These are phyloP conservation scores for Fusarium robinianum DNA, from an alignment of 2,329 filamentous ascomycete genomes.

Conservation along the genomic window DNA sequence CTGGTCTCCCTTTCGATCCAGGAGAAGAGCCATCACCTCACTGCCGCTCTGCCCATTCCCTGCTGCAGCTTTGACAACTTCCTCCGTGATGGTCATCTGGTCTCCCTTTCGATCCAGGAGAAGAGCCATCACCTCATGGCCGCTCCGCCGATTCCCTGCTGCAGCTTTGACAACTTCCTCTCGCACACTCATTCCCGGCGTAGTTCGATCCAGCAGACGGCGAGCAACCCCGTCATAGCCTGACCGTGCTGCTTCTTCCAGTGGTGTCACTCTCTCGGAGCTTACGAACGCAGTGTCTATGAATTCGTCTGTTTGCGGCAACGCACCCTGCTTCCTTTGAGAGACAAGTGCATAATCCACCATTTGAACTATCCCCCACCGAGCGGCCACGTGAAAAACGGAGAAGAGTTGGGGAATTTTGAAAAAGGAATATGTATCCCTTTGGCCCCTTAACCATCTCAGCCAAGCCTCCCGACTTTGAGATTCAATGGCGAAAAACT, in stretches of 20 bases:
- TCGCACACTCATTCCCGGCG: slow-evolving; percentile 13
- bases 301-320: neutral
- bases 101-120: neutral
- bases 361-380: neutral
- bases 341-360: neutral
- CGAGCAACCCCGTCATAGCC: no score
- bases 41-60: no score
- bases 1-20: no score
- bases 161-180: slow-evolving; percentile 15
- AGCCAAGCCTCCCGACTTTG: neutral
- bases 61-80: no score
- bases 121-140: slow-evolving; percentile 10
- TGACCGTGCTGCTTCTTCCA: neutral
- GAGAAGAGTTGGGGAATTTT: neutral
- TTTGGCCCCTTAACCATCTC: neutral
- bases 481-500: slow-evolving; percentile 1
- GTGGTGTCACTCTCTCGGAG: neutral
- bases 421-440: no score
- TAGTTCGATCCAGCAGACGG: slow-evolving; percentile 12
- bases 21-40: no score
- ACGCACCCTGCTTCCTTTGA: neutral
- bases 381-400: neutral
- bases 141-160: slow-evolving; percentile 7
- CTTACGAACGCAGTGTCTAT: neutral
- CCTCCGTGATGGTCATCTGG: neutral